phyloP scores from a whole-genome alignment of 495 filamentous ascomycete species.

The Tuber magnatum region DNA sequence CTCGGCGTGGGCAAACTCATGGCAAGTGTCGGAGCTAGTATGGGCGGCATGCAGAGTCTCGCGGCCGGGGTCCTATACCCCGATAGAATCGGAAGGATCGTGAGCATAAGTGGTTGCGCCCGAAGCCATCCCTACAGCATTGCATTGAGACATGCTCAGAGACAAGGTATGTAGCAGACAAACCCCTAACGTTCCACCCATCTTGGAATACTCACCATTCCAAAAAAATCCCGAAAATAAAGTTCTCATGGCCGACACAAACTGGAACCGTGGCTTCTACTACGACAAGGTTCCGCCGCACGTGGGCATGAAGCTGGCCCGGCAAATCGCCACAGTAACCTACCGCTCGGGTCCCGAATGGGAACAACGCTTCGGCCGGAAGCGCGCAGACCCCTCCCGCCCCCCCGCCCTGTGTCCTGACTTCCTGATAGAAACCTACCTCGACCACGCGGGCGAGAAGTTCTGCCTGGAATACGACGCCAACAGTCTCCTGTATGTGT shows the following conservation, averaged over 20 bases:
- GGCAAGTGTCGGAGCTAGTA: constrained; percentile 89
- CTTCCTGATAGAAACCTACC: constrained; percentile 96
- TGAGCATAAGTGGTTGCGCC: constrained; percentile 88
- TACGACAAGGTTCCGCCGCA: constrained; percentile 86
- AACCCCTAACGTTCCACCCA: constrained; percentile 1
- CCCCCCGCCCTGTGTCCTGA: constrained; percentile 91
- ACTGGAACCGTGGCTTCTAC: constrained; percentile 97
- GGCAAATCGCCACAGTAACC: constrained; percentile 95
- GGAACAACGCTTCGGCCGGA: constrained; percentile 88
- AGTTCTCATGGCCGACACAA: constrained; percentile 96
- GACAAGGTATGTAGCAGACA: constrained; percentile 52
- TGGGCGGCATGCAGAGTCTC: constrained; percentile 97
- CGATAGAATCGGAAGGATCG: constrained; percentile 68
- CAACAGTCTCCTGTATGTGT: constrained; percentile 92
- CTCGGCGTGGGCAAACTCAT: constrained; percentile 74
- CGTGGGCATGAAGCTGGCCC: constrained; percentile 92
- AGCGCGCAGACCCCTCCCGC: constrained; percentile 74
- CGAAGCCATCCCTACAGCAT: constrained; percentile 96
- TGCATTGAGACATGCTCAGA: constrained; percentile 97
- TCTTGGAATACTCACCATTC: background rate
- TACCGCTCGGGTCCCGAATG: constrained; percentile 96
- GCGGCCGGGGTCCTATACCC: constrained; percentile 84
- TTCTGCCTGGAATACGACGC: constrained; percentile 97
- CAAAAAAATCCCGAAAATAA: background rate
- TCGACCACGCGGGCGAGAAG: constrained; percentile 97